Conservation (phyloP, 441 rosid species). For the Isatis lusitanica region DNA sequence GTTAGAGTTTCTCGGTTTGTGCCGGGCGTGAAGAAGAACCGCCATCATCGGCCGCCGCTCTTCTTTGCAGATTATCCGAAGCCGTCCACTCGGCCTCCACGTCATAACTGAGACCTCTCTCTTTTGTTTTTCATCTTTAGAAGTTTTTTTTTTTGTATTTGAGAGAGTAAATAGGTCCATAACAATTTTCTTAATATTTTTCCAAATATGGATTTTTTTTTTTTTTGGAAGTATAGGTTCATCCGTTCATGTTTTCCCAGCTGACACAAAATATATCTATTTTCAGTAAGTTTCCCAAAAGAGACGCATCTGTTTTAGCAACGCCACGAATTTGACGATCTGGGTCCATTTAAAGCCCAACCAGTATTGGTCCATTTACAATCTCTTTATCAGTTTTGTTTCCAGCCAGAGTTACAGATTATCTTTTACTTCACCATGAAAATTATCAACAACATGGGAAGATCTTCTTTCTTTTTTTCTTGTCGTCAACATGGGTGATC, state of each 20-base stretch:
- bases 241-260: not conserved
- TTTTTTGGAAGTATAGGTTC: slow-evolving; percentile 19
- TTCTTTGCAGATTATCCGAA: slow-evolving; percentile 35
- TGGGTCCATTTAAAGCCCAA: not conserved
- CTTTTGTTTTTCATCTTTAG: slow-evolving; percentile 10
- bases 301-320: not conserved
- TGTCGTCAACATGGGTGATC: not conserved
- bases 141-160: slow-evolving; percentile 1
- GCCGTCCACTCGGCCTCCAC: slow-evolving; percentile 39
- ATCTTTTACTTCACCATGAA: not conserved
- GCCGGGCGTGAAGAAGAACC: not conserved
- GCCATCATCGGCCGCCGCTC: slow-evolving; percentile 11
- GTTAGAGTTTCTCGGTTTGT: slow-evolving; percentile 18
- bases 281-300: not conserved
- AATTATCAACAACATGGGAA: not conserved
- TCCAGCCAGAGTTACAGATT: not conserved
- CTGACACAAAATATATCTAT: slow-evolving; percentile 15
- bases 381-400: not conserved
- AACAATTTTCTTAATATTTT: slow-evolving; percentile 25
- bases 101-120: slow-evolving; percentile 33
- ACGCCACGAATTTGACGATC: not conserved
- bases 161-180: slow-evolving; percentile 23
- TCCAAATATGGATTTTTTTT: not conserved
- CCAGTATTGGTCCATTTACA: not conserved
- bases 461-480: not conserved